Base-by-base conservation (phyloP, 164 flowering plant species). In the Berberis vulgaris region DNA sequence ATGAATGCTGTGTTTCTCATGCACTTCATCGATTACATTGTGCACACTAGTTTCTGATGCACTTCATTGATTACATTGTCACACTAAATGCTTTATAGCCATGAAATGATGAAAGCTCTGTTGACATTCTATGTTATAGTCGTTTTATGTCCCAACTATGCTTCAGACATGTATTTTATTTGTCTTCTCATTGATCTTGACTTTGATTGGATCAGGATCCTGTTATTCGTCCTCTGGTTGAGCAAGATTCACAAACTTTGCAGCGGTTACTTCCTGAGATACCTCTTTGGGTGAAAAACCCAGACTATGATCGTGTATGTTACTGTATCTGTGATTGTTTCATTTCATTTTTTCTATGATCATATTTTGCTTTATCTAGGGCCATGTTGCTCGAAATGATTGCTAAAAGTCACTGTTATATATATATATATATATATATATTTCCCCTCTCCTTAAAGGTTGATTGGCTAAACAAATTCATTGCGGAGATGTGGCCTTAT, bases 281-380 rank as follows among this genome's bases (percentile, higher is more conserved):
- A 73, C 99, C 99, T n/a, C 63, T 78, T 3, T 91, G 99, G 99
- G 91, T 95, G 64, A 95, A 95, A 74, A 83, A 78, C 72, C 99
- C 99, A 45, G 99, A 95, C 61, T 91, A 73, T 76, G 97, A 95
- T 72, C 94, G 99, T 54, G 99, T 95, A 85, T 66, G 91, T 69
- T 54, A 7, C 52, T 60, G 26, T 26, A 26, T 26, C 26, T 26
- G 3, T 47, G 38, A 2, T 43, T 10, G 6, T 2, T 5, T 38
- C n/a, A 26, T 26, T 26, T 26, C 43, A 6, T 52, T 38, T 2
- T 26, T 41, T 46, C 38, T 12, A 57, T 7, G 8, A 44, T 6
- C 47, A 13, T 4, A 52, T 43, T 54, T 6, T 50, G 41, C 3
- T 46, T 26, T 26, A 26, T 59, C 3, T 40, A 42, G 38, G 38